Percentiles rank a stretch among this genome's conserved stretches.
phyloP scores from a whole-genome alignment of 495 filamentous ascomycete species.

The Staphylotrichum longicolle region DNA sequence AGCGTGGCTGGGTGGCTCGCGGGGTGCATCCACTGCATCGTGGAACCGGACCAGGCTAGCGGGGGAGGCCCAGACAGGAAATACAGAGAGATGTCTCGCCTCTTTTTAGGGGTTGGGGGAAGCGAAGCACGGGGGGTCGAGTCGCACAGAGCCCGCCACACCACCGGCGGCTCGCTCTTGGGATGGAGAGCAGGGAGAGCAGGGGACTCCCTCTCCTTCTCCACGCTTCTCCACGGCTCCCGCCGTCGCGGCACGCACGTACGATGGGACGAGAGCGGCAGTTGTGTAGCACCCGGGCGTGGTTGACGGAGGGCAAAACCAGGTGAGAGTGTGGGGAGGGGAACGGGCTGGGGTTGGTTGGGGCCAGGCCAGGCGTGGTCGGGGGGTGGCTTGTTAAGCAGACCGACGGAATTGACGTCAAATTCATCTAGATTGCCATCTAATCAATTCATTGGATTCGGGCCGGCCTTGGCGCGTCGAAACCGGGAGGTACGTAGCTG shows the following conservation, averaged over 20 bases:
- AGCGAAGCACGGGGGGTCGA: not conserved
- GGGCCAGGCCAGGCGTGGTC: conserved; percentile 12
- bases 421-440: conserved; percentile 37
- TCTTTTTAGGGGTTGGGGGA: conserved; percentile 27
- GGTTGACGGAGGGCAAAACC: conserved; percentile 27
- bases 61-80: conserved; percentile 29
- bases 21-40: conserved; percentile 36
- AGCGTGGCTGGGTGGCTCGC: conserved; percentile 34
- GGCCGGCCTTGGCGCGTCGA: conserved; percentile 31
- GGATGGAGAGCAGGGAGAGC: conserved; percentile 16
- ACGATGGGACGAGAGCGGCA: conserved; percentile 26
- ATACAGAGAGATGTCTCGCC: conserved; percentile 27
- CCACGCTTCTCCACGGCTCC: conserved; percentile 23
- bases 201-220: conserved; percentile 20
- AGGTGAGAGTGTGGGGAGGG: conserved; percentile 23
- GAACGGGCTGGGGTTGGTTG: conserved; percentile 24
- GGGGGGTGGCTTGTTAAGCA: conserved; percentile 23
- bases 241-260: conserved; percentile 27
- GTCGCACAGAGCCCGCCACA: conserved; percentile 15
- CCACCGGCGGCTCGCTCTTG: not conserved
- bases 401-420: conserved; percentile 34
- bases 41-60: conserved; percentile 36
- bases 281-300: conserved; percentile 34
- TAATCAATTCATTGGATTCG: conserved; percentile 35
- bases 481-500: conserved; percentile 19